Percentiles rank a stretch among this genome's conserved stretches.
Conservation (phyloP, 2,329 filamentous ascomycete species). For the Colletotrichum costaricense region DNA sequence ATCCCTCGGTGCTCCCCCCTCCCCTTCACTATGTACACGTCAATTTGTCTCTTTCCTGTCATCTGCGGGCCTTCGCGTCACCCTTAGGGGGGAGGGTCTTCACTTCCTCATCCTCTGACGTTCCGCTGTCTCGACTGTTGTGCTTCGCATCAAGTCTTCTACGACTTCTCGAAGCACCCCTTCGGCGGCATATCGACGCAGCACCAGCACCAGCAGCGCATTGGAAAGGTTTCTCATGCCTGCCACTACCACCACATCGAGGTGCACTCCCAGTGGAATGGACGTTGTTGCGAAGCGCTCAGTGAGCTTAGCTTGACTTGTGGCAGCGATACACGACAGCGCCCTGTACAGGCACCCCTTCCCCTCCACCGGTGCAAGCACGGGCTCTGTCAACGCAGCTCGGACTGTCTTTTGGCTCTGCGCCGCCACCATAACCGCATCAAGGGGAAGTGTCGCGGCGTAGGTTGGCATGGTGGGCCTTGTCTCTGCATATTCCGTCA, state of each 20-base stretch:
- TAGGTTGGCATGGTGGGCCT: constrained; percentile 58
- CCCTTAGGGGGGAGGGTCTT: background rate
- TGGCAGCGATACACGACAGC: constrained; percentile 23
- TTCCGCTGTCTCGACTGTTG: constrained; percentile 1
- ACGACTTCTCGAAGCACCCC: constrained; percentile 32
- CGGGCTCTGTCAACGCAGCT: constrained; percentile 40
- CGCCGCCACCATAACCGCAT: constrained; percentile 39
- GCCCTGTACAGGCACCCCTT: constrained; percentile 30
- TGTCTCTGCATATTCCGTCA: constrained; percentile 68
- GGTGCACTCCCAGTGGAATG: constrained; percentile 20
- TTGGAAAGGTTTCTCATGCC: constrained; percentile 12
- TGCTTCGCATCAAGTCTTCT: constrained; percentile 16
- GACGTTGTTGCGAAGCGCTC: constrained; percentile 29
- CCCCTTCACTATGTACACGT: constrained; percentile 18
- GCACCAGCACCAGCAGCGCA: background rate
- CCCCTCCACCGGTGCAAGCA: constrained; percentile 30
- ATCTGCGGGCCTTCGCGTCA: constrained; percentile 16
- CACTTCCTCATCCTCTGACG: constrained; percentile 13
- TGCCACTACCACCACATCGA: constrained; percentile 14
- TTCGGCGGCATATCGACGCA: constrained; percentile 5
- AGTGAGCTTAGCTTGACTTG: constrained; percentile 28
- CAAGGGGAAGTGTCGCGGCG: constrained; percentile 45
- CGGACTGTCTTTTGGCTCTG: constrained; percentile 39
- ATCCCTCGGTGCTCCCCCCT: constrained; percentile 12
- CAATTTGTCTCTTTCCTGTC: constrained; percentile 29